Evolutionary conservation across 805 yeast genomes (phyloP), one percentile per base, ranked within the genome.

Genomic region (Pichia occidentalis): DNA sequence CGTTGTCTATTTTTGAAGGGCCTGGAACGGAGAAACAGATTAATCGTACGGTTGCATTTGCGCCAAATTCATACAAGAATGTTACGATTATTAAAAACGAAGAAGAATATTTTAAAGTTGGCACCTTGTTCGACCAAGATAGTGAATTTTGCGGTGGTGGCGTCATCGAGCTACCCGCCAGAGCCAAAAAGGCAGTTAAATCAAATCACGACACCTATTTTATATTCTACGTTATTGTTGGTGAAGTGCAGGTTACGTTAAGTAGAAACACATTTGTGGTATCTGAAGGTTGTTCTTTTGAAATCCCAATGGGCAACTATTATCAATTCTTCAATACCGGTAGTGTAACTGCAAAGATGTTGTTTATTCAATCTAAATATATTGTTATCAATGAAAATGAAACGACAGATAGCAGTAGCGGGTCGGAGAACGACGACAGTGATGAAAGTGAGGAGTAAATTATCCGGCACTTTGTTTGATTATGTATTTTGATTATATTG

Each of bases 251-350:
- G 50, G 88, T 84, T 3, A 72, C 77, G 1, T 46, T 87, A 4
- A 71, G 75, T 14, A 74, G 73, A 5, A 68, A 67, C 16, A 67
- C 63, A 17, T 84, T 87, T 54, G 60, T 76, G 4, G 81, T 79
- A 6, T 68, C 73, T 1, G 64, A 69, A 39, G 95, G 95, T 1
- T 81, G 95, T 37, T 73, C 90, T 4, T 80, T 87, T 50, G 84
- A 82, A 50, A 70, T 88, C 5, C 96, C 96, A 1, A 73, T 81
- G 62, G 81, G 80, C 5, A 84, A 83, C 53, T 68, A 70, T 29
- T 86, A 85, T 57, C 74, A 81, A 13, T 70, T 87, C 46, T 69
- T 68, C 32, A 85, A 85, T 52, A 68, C 66, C 28, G 82, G 87
- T 0, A 61, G 66, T 23, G 64, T 61, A 13, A 68, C 67, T 24